Evolutionary conservation across 192 early-diverging fungal genomes (phyloP).

Genomic region (Linnemannia elongata): DNA sequence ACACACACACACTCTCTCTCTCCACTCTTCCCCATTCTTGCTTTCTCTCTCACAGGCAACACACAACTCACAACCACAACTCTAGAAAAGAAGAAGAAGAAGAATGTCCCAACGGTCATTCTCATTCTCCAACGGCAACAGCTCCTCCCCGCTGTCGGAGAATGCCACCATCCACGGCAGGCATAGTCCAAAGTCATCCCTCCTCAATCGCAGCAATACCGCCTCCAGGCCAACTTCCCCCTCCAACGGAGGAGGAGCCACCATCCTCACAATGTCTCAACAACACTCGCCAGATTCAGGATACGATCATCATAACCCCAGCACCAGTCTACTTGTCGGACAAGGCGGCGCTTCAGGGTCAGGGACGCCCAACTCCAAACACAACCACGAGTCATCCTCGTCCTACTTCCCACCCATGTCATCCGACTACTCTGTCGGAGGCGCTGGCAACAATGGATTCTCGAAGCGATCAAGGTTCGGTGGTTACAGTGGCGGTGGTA

Average conservation of each 20-base stretch:
- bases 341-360: not conserved
- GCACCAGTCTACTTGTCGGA: not conserved
- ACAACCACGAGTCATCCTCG: constrained; percentile 21
- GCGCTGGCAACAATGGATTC: constrained; percentile 8
- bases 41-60: not conserved
- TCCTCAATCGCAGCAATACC: constrained; percentile 38
- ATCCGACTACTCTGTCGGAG: constrained; percentile 34
- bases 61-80: not conserved
- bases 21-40: not conserved
- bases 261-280: constrained; percentile 10
- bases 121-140: constrained; percentile 16
- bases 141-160: constrained; percentile 18
- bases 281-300: constrained; percentile 4
- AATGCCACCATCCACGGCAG: constrained; percentile 10
- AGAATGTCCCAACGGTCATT: constrained; percentile 45
- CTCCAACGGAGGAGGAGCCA: not conserved
- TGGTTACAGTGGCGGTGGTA: too few species aligned
- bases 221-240: constrained; percentile 46
- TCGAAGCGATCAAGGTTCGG: constrained; percentile 41
- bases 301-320: not conserved
- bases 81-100: not conserved
- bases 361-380: constrained; percentile 1
- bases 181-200: constrained; percentile 25
- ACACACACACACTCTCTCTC: not conserved
- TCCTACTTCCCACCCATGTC: constrained; percentile 35